Percentiles rank a stretch among this genome's conserved stretches.
Evolutionary conservation across 108 stramenopile genomes (phyloP).

Genomic region (Cylindrotheca closterium): DNA sequence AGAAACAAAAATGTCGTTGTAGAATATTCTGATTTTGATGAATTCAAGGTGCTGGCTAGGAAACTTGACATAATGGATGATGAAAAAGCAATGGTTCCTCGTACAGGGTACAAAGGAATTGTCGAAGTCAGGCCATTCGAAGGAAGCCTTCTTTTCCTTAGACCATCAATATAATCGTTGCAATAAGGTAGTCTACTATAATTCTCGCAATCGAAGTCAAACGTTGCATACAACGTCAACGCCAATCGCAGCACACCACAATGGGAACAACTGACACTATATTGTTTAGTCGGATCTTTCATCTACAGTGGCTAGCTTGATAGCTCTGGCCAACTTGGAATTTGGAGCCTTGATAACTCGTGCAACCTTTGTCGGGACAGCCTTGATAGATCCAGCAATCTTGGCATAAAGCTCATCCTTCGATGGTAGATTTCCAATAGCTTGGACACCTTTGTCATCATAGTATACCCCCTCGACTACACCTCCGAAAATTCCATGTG

Average conservation of each 20-base stretch:
- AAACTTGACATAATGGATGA: constrained; percentile 76
- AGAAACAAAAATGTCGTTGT: constrained; percentile 38
- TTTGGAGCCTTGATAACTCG: constrained; percentile 87
- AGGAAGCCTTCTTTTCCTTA: constrained; percentile 46
- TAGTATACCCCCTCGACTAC: constrained; percentile 80
- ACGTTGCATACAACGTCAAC: too few relatives aligned
- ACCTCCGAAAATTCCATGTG: constrained; percentile 76
- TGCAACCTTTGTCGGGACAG: constrained; percentile 94
- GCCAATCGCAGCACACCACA: too few relatives aligned
- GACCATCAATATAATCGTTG: constrained; percentile 4
- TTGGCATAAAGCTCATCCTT: constrained; percentile 88
- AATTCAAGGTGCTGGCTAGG: constrained; percentile 56
- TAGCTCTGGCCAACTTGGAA: constrained; percentile 81
- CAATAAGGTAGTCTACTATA: not conserved
- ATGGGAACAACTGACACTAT: too few relatives aligned
- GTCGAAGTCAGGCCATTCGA: constrained; percentile 62
- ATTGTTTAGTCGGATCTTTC: constrained; percentile 19
- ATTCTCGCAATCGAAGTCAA: too few relatives aligned
- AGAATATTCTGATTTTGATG: constrained; percentile 44
- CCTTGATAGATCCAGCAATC: constrained; percentile 89
- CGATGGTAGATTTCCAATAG: constrained; percentile 86
- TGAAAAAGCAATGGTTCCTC: constrained; percentile 88
- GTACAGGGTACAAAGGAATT: constrained; percentile 92
- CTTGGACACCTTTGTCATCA: constrained; percentile 71
- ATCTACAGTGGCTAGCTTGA: constrained; percentile 75